phyloP scores from a whole-genome alignment of 108 stramenopile genomes.

The Skeletonema potamos region DNA sequence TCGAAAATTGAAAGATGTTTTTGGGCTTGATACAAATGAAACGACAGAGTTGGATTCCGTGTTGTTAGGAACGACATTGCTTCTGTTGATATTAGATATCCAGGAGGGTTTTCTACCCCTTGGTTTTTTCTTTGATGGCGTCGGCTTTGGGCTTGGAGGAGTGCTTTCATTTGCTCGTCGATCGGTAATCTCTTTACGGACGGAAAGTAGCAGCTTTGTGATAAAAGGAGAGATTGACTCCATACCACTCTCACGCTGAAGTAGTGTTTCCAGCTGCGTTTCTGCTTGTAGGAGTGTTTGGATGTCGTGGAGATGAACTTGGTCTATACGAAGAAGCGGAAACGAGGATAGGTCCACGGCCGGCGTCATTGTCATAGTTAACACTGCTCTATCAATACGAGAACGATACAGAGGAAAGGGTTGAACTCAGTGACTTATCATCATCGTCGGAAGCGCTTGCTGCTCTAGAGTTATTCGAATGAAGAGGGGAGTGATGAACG shows the following conservation, averaged over 20 bases:
- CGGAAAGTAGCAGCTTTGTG: conserved; percentile 15
- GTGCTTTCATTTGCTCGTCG: conserved; percentile 1
- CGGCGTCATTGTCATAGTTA: conserved; percentile 1
- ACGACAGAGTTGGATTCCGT: not conserved
- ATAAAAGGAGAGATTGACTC: conserved; percentile 21
- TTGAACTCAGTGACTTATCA: too few species aligned
- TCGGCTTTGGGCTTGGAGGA: not conserved
- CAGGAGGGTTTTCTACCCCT: not conserved
- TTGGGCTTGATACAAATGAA: conserved; percentile 27
- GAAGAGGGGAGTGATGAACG: too few species aligned
- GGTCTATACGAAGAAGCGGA: conserved; percentile 43
- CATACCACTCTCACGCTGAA: conserved; percentile 6
- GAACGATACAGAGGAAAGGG: too few species aligned
- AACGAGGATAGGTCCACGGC: conserved; percentile 39
- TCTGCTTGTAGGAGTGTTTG: conserved; percentile 31
- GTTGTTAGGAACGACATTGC: not conserved
- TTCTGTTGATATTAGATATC: not conserved
- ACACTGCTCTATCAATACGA: too few species aligned
- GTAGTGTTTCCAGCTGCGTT: conserved; percentile 7
- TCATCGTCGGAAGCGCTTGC: too few species aligned
- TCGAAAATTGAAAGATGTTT: conserved; percentile 29
- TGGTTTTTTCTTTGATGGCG: not conserved
- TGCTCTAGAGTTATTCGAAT: too few species aligned
- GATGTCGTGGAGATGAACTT: conserved; percentile 20
- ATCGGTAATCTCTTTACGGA: conserved; percentile 16